phyloP scores from a whole-genome alignment of 345 rosid species.

The Lagerstroemia speciosa region DNA sequence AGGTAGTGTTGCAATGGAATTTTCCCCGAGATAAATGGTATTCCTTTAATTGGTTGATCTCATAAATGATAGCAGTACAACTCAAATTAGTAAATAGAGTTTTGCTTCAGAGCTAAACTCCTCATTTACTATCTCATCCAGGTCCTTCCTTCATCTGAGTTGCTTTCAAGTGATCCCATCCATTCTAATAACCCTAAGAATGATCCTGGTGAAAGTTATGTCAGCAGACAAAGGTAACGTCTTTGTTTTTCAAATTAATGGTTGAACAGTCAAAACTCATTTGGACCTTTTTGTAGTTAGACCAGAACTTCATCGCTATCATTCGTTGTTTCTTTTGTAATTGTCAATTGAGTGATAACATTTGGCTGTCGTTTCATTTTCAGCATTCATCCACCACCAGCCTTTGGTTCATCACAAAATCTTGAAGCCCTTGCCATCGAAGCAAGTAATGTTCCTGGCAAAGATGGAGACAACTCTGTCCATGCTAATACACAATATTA shows the following conservation, averaged over 20 bases:
- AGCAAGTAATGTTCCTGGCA: conserved; percentile 31
- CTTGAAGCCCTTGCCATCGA: conserved; percentile 86
- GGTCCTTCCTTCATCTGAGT: conserved; percentile 57
- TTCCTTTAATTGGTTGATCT: background rate
- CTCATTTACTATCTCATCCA: conserved; percentile 23
- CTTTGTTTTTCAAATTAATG: background rate
- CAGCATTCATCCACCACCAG: conserved; percentile 97
- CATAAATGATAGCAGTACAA: background rate
- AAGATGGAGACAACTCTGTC: conserved; percentile 65
- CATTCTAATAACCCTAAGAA: conserved; percentile 22
- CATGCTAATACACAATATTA: conserved; percentile 62
- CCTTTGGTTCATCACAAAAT: conserved; percentile 94
- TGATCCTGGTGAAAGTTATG: conserved; percentile 22
- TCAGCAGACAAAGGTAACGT: conserved; percentile 43
- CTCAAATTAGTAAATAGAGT: background rate
- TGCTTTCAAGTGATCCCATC: conserved; percentile 29
- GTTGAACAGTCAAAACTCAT: conserved; percentile 1
- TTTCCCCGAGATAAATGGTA: background rate
- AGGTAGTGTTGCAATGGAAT: background rate
- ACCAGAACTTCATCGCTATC: background rate
- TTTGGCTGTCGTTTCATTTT: conserved; percentile 18
- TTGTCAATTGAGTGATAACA: conserved; percentile 13
- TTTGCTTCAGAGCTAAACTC: background rate
- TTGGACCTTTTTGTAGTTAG: background rate
- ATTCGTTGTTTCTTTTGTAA: background rate